Evolutionary conservation across 2,329 filamentous ascomycete genomes (phyloP).

Genomic region (Cryphonectria nitschkei): DNA sequence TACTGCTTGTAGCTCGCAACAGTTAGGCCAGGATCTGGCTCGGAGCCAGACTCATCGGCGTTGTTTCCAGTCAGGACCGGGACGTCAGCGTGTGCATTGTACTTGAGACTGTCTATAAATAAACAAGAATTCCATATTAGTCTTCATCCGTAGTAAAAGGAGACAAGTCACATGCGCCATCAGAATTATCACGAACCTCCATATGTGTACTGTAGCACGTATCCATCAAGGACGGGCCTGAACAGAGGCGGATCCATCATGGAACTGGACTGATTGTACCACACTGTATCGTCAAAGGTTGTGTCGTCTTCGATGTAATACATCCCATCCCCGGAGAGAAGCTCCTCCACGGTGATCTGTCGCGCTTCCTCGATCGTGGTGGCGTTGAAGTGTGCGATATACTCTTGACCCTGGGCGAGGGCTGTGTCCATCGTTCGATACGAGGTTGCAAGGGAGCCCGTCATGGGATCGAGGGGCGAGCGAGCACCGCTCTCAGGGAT

Average conservation of each 20-base stretch:
- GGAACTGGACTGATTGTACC: conserved; percentile 1
- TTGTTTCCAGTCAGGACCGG: conserved; percentile 6
- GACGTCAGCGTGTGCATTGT: conserved; percentile 6
- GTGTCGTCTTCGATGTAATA: conserved; percentile 7
- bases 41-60: conserved; percentile 4
- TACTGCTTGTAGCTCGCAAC: conserved; percentile 6
- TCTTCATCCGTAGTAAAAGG: neutral
- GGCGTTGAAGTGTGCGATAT: conserved; percentile 31
- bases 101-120: conserved; percentile 9
- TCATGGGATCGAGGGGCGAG: conserved; percentile 36
- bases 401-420: conserved; percentile 28
- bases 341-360: conserved; percentile 28
- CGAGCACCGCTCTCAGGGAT: conserved; percentile 40
- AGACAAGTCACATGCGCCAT: neutral
- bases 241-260: conserved; percentile 15
- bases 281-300: conserved; percentile 9
- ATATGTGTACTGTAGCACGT: conserved; percentile 18
- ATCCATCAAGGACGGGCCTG: conserved; percentile 19
- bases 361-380: conserved; percentile 32
- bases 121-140: neutral
- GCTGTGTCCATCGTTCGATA: conserved; percentile 35
- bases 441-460: conserved; percentile 34
- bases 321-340: neutral
- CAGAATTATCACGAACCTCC: neutral
- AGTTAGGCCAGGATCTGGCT: neutral